A percentile compares a stretch with the other conserved stretches of the same genome.
Evolutionary conservation across 495 filamentous ascomycete species (phyloP).

Genomic region (Trichoderma asperelloides): DNA sequence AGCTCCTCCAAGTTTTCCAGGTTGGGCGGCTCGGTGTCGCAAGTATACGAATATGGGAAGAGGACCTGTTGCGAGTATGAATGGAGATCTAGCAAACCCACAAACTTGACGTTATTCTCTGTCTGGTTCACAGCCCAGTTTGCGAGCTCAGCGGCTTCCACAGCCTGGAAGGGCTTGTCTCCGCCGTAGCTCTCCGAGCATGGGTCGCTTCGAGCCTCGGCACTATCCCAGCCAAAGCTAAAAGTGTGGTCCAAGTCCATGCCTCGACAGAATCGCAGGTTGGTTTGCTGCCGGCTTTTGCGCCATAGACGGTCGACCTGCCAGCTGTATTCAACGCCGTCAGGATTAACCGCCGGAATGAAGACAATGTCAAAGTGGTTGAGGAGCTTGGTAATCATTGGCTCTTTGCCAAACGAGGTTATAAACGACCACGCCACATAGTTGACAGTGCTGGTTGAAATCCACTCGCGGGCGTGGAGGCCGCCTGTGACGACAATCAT

Average conservation of each 20-base stretch:
- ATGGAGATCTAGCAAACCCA: slow-evolving; percentile 83
- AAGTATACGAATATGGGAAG: slow-evolving; percentile 86
- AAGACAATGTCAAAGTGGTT: slow-evolving; percentile 76
- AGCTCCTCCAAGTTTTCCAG: slow-evolving; percentile 88
- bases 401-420: slow-evolving; percentile 62
- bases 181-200: slow-evolving; percentile 91
- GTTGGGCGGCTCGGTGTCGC: slow-evolving; percentile 65
- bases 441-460: slow-evolving; percentile 83
- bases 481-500: slow-evolving; percentile 80
- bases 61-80: slow-evolving; percentile 94
- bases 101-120: slow-evolving; percentile 58
- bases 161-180: slow-evolving; percentile 69
- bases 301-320: slow-evolving; percentile 87
- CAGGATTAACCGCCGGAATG: slow-evolving; percentile 82
- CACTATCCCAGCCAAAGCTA: slow-evolving; percentile 73
- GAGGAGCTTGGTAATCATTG: slow-evolving; percentile 63
- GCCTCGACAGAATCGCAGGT: slow-evolving; percentile 73
- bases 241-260: slow-evolving; percentile 85
- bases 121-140: slow-evolving; percentile 84
- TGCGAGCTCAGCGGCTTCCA: slow-evolving; percentile 67
- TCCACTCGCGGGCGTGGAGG: slow-evolving; percentile 91
- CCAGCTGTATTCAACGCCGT: slow-evolving; percentile 93
- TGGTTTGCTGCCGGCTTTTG: slow-evolving; percentile 84
- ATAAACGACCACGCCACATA: slow-evolving; percentile 88
- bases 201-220: slow-evolving; percentile 59